Evolutionary conservation across 768 basidiomycete genomes (phyloP), one percentile per base, ranked within the genome.

Genomic region (Leccinum truebloodii): DNA sequence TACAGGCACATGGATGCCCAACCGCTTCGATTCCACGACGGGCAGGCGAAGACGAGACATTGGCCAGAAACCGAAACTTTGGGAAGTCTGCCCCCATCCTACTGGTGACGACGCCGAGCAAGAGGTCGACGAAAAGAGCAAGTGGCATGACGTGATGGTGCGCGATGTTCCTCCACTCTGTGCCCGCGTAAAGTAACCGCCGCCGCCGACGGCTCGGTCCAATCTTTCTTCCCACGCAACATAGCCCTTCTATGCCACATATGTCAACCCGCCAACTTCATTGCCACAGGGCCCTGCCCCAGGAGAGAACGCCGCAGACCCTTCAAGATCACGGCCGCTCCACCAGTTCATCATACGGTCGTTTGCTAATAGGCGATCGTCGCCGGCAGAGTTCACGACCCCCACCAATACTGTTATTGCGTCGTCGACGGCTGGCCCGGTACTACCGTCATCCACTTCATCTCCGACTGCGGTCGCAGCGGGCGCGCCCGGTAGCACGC

Each of bases 1-100:
- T 24, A 83, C 85, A 59, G 87, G 87, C 9, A 85, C 86, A 7
- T 87, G 84, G 81, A 61, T 82, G 10, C 80, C 83, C 13, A 28
- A 60, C n/a, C 63, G 53, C 34, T 58, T 62, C 18, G 63, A 65
- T 22, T 55, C 69, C 1, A 12, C 56, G 13, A 5, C 55, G 6
- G 68, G 65, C 3, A 54, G 73, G 7, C 52, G 70, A 50, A 56
- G 70, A 53, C 63, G 73, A 22, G 71, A 69, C 6, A 28, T 76
- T 22, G 72, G 74, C 6, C 64, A 75, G 58, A 74, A 73, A 32
- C 74, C 74, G 1, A 63, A 52, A 4, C 51, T 75, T 7, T 77
- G 69, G 71, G 75, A 75, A 28, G 58, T 68, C 22, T 66, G 67
- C 66, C 16, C 75, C 3, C 62, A 64, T 14, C 7, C 54, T 5